Percentiles rank a stretch among this genome's conserved stretches.
Evolutionary conservation across 768 basidiomycete species (phyloP).

Genomic region (Lentinula aciculospora): DNA sequence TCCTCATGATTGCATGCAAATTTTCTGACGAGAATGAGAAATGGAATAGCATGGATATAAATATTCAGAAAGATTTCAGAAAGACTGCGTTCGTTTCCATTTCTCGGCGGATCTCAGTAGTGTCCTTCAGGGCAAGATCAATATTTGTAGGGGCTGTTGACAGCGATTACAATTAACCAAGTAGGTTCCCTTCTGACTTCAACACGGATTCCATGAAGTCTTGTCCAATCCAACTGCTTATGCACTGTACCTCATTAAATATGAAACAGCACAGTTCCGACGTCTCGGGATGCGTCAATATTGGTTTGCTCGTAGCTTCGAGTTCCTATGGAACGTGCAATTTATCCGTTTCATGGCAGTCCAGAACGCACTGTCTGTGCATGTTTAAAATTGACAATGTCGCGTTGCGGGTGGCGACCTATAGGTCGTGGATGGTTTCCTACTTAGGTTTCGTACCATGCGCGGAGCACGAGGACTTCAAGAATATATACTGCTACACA

Average conservation of each 20-base stretch:
- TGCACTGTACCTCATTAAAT: background rate
- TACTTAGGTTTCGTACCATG: conserved; percentile 3
- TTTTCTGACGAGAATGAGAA: background rate
- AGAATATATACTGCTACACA: background rate
- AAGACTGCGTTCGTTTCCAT: background rate
- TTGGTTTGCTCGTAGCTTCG: background rate
- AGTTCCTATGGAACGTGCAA: background rate
- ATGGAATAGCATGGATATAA: background rate
- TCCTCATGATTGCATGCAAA: background rate
- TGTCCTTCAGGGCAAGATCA: background rate
- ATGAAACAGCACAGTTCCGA: background rate
- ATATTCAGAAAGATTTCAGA: no score
- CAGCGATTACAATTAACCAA: no score
- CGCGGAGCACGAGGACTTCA: conserved; percentile 4
- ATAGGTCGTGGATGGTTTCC: no score
- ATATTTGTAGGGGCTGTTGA: no score
- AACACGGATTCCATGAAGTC: background rate
- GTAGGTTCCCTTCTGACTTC: background rate
- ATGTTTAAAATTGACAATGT: conserved; percentile 1
- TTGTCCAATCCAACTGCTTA: background rate
- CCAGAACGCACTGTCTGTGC: conserved; percentile 1
- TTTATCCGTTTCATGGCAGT: background rate
- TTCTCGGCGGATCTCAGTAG: background rate
- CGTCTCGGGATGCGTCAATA: background rate
- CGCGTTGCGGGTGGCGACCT: background rate